Evolutionary conservation across 192 early-diverging fungal species (phyloP).

Genomic region (Ambispora gerdemannii): DNA sequence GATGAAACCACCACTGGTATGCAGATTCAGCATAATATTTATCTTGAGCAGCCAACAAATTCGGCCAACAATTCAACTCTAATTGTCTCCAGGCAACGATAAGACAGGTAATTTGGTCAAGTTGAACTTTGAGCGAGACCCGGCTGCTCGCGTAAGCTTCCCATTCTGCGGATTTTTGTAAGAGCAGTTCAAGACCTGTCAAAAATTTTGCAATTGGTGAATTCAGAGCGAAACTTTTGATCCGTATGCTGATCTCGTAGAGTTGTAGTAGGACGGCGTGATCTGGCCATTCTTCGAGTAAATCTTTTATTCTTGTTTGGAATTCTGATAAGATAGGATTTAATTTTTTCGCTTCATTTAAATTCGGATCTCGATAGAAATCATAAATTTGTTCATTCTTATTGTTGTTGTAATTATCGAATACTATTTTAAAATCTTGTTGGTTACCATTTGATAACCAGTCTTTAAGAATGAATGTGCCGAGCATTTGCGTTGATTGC

Average conservation of each 20-base stretch:
- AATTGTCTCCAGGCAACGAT: constrained; percentile 91
- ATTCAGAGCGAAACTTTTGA: constrained; percentile 65
- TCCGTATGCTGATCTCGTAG: constrained; percentile 53
- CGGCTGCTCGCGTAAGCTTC: constrained; percentile 80
- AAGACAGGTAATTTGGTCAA: constrained; percentile 63
- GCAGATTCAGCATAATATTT: constrained; percentile 60
- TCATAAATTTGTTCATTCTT: constrained; percentile 62
- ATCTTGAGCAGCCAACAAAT: constrained; percentile 81
- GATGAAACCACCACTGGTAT: constrained; percentile 85
- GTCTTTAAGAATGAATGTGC: constrained; percentile 50
- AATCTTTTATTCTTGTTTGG: constrained; percentile 52
- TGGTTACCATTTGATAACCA: constrained; percentile 33
- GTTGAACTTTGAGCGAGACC: constrained; percentile 67
- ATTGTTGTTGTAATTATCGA: constrained; percentile 33
- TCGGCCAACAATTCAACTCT: constrained; percentile 88
- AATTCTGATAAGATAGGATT: constrained; percentile 60
- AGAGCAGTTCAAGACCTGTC: constrained; percentile 82
- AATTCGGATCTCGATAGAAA: constrained; percentile 84
- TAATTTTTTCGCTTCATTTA: constrained; percentile 68
- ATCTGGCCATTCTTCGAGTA: constrained; percentile 85
- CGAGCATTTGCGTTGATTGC: constrained; percentile 49
- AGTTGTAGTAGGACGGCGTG: constrained; percentile 84
- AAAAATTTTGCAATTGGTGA: constrained; percentile 89
- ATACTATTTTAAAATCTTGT: neutral
- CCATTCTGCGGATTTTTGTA: constrained; percentile 93